Evolutionary conservation across 768 basidiomycete species (phyloP).

Genomic region (Suillus americanus): DNA sequence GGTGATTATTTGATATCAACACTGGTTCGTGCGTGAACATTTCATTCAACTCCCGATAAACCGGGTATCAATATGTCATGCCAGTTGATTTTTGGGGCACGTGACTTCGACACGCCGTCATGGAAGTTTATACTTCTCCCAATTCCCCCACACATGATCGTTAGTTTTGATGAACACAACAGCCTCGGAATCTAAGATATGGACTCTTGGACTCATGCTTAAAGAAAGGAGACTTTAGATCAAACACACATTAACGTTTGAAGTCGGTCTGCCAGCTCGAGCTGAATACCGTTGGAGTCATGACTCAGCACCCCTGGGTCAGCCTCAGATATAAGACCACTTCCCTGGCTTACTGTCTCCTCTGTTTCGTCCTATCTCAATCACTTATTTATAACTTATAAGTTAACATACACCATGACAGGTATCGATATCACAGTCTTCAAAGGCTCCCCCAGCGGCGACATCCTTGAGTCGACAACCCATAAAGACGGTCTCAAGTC

Average conservation of each 20-base stretch:
- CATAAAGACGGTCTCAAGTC: conserved; percentile 19
- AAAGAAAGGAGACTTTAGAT: background rate
- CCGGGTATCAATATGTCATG: background rate
- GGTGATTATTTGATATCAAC: background rate
- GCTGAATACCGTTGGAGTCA: background rate
- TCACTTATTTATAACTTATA: background rate
- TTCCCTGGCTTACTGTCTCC: background rate
- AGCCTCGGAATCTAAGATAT: background rate
- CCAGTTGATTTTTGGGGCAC: background rate
- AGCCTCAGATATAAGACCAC: background rate
- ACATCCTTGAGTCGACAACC: conserved; percentile 15
- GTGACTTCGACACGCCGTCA: background rate
- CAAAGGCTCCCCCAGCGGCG: conserved; percentile 27
- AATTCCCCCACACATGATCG: background rate
- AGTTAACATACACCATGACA: conserved; percentile 8
- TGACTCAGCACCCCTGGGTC: background rate
- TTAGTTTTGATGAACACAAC: background rate
- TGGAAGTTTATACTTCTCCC: background rate
- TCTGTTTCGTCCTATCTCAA: background rate
- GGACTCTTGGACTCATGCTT: background rate
- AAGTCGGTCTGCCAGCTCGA: background rate
- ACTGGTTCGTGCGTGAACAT: background rate
- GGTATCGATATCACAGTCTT: conserved; percentile 27
- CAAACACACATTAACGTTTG: background rate
- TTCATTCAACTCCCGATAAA: background rate